Conservation (phyloP, 2,329 filamentous ascomycete species). For the Colletotrichum sp. region DNA sequence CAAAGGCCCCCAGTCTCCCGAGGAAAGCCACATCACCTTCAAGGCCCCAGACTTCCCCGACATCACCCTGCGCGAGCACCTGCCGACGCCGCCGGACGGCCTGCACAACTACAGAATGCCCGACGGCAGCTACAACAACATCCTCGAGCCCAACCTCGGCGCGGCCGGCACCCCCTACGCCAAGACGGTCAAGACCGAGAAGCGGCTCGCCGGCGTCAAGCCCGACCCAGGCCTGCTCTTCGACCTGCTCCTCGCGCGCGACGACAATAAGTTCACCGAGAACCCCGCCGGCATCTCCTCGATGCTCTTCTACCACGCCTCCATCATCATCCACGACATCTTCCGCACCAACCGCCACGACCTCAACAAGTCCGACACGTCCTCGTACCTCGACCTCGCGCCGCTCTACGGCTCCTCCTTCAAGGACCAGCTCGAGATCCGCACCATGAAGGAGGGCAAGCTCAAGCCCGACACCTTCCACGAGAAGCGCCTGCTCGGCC, state of each 20-base stretch:
- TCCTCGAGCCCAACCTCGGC: constrained; percentile 67
- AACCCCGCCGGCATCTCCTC: constrained; percentile 77
- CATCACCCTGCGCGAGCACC: constrained; percentile 37
- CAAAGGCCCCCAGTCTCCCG: constrained; percentile 14
- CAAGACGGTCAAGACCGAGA: constrained; percentile 64
- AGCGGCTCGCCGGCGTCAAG: constrained; percentile 61
- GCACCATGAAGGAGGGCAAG: constrained; percentile 69
- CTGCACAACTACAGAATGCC: constrained; percentile 38
- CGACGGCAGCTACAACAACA: constrained; percentile 56
- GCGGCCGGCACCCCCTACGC: constrained; percentile 72
- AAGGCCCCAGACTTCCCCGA: constrained; percentile 38
- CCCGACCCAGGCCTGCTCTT: constrained; percentile 71
- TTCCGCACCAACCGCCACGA: constrained; percentile 59
- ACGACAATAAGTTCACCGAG: constrained; percentile 53
- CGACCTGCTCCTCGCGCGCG: constrained; percentile 66
- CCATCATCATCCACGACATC: constrained; percentile 59
- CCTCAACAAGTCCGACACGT: constrained; percentile 68
- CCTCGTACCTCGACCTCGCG: constrained; percentile 76
- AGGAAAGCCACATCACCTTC: constrained; percentile 41
- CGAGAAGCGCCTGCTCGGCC: constrained; percentile 71
- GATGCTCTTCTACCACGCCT: constrained; percentile 76
- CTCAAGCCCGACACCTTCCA: constrained; percentile 75
- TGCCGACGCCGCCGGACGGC: constrained; percentile 40
- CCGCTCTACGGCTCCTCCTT: constrained; percentile 75
- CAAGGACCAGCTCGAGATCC: constrained; percentile 65